phyloP scores from a whole-genome alignment of 2,329 filamentous ascomycete species.

The Niveomyces coronatus region DNA sequence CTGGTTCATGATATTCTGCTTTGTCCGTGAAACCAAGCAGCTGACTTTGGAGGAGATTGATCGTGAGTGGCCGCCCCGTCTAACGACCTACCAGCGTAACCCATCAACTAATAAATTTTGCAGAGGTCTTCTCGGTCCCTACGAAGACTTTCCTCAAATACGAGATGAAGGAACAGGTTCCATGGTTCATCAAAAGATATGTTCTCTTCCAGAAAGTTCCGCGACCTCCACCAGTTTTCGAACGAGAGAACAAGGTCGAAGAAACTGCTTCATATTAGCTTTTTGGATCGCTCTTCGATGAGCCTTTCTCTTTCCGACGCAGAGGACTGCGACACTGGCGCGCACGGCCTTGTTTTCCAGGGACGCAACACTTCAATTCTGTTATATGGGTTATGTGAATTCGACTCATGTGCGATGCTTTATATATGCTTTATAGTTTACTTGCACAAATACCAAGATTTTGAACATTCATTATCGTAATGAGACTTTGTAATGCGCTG shows the following conservation, averaged over 20 bases:
- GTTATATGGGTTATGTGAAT: too few species aligned
- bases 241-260: constrained; percentile 6
- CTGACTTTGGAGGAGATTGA: constrained; percentile 32
- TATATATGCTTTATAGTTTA: too few species aligned
- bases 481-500: too few species aligned
- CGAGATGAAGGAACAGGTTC: constrained; percentile 23
- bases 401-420: too few species aligned
- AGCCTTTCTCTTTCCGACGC: too few species aligned
- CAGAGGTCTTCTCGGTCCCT: constrained; percentile 24
- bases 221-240: constrained; percentile 23
- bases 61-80: constrained; percentile 12
- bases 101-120: neutral
- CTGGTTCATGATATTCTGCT: constrained; percentile 34
- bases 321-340: too few species aligned
- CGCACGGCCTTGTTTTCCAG: too few species aligned
- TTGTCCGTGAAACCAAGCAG: constrained; percentile 38
- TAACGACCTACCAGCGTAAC: neutral
- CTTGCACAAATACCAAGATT: too few species aligned
- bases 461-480: too few species aligned
- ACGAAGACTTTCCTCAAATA: constrained; percentile 23
- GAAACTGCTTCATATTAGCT: too few species aligned
- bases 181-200: constrained; percentile 28
- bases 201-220: constrained; percentile 22
- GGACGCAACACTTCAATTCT: too few species aligned
- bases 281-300: too few species aligned